Base-by-base conservation (phyloP, 352 stramenopile genomes). In the Phytophthora quininea region DNA sequence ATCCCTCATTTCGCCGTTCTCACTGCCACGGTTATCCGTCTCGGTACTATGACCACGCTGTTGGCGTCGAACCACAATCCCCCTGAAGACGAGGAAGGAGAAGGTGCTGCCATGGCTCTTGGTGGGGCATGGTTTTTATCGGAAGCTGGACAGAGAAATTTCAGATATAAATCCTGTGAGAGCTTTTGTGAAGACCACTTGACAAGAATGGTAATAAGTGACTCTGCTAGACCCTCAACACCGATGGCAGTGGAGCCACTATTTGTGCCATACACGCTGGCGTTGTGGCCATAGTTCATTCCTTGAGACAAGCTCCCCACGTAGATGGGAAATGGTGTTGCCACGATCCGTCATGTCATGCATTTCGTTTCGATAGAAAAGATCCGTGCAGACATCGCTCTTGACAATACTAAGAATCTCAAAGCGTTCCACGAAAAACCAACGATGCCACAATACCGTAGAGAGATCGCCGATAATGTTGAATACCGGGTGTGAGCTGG, bases 351-450 rank as follows among this genome's bases (percentile, higher is more conserved):
- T 57, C 54, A 71, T 50, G 50, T 61, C 54, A 5, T 71, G 66
- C n/a, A 73, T 54, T 48, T 88, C 80, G 45, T 63, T 64, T 51
- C 71, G 77, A 62, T 93, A 95, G 64, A 95, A 93, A 1, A 79
- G 49, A 11, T 92, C 80, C 2, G 66, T 79, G 37, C 66, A 91
- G 10, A 60, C 73, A 29, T 91, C 88, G 48, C 85, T 89, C 31
- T 89, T 84, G 29, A 93, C 83, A 11, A 96, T 76, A 3, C 69
- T 76, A 2, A 97, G 58, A 33, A 97, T 74, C 53, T 97, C 89
- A 66, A 97, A 95, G 10, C 88, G 84, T 32, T 97, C 89, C 10
- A 97, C 85, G 60, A 86, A 90, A 60, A 97, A 97, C 89, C 89
- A 97, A 19, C 89, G 88, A 54, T 97, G 89, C 89, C 89, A 97